These are phyloP conservation scores for Arthrobotrys pseudoclavata DNA, from an alignment of 2,329 filamentous ascomycete species.

Conservation along the genomic window DNA sequence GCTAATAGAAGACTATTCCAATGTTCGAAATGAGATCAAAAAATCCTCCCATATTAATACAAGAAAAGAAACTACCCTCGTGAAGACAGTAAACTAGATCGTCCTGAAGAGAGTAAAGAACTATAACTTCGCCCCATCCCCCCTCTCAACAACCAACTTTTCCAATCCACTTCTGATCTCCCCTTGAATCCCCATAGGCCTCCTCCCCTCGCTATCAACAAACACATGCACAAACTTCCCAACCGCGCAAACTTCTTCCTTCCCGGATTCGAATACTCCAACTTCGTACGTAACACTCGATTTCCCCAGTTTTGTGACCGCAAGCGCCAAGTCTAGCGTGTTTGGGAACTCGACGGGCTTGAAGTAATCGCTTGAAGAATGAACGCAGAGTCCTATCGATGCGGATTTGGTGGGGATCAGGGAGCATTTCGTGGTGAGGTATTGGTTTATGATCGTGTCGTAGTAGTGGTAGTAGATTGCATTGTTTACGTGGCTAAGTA, in stretches of 20 bases:
- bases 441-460: slow-evolving; percentile 90
- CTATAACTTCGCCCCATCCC: slow-evolving; percentile 40
- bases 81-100: neutral
- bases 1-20: slow-evolving; percentile 60
- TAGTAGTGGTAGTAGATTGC: slow-evolving; percentile 88
- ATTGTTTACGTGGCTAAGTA: slow-evolving; percentile 83
- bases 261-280: slow-evolving; percentile 82
- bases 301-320: slow-evolving; percentile 85
- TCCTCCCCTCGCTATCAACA: slow-evolving; percentile 79
- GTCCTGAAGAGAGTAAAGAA: neutral
- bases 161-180: slow-evolving; percentile 37
- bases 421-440: slow-evolving; percentile 82
- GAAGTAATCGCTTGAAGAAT: slow-evolving; percentile 88
- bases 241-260: slow-evolving; percentile 82
- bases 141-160: slow-evolving; percentile 42
- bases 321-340: slow-evolving; percentile 82
- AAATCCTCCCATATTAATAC: slow-evolving; percentile 2
- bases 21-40: slow-evolving; percentile 50
- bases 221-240: slow-evolving; percentile 91
- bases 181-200: slow-evolving; percentile 69
- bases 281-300: slow-evolving; percentile 93
- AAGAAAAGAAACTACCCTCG: slow-evolving; percentile 11
- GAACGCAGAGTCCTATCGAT: slow-evolving; percentile 86
- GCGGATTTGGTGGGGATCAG: slow-evolving; percentile 78
- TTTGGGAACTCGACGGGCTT: slow-evolving; percentile 84